Percentiles rank a stretch among this genome's conserved stretches.
These are phyloP conservation scores for Eutypa lata DNA, from an alignment of 2,329 filamentous ascomycete genomes.

Conservation along the genomic window DNA sequence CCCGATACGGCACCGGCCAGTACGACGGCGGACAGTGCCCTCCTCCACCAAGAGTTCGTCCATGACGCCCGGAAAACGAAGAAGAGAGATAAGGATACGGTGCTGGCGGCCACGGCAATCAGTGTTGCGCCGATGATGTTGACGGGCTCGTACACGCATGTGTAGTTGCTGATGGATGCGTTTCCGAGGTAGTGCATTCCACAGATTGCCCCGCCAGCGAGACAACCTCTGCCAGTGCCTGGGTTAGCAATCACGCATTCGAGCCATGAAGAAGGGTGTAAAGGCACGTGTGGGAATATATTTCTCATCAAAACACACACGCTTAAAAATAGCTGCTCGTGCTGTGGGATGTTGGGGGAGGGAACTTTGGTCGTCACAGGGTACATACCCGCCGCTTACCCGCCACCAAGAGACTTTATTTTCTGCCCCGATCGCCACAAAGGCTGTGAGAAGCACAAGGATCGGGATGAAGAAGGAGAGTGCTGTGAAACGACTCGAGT, in stretches of 20 bases:
- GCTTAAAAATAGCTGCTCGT: too few relatives aligned
- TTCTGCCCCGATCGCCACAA: conserved; percentile 63
- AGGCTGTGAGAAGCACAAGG: conserved; percentile 68
- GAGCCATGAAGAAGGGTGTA: too few relatives aligned
- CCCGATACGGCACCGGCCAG: conserved; percentile 74
- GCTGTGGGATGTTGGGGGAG: too few relatives aligned
- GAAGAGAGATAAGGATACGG: conserved; percentile 68
- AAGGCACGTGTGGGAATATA: too few relatives aligned
- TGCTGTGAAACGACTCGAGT: conserved; percentile 68
- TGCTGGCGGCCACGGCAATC: conserved; percentile 71
- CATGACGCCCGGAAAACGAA: conserved; percentile 74
- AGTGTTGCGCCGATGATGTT: conserved; percentile 66
- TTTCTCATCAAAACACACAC: too few relatives aligned
- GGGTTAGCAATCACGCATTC: too few relatives aligned
- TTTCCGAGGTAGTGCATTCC: conserved; percentile 91
- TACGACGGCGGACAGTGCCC: conserved; percentile 61
- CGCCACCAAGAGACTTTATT: conserved; percentile 56
- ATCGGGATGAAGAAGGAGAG: conserved; percentile 80
- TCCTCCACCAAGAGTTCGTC: conserved; percentile 77
- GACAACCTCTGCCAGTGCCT: conserved; percentile 46
- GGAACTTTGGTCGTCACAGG: too few relatives aligned
- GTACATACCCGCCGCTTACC: conserved; percentile 42
- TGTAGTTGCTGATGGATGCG: conserved; percentile 75
- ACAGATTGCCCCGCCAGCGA: conserved; percentile 73
- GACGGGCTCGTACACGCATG: conserved; percentile 54